A percentile compares a stretch with the other conserved stretches of the same genome.
phyloP scores from a whole-genome alignment of 768 basidiomycete genomes.

The Leccinum obscurum region DNA sequence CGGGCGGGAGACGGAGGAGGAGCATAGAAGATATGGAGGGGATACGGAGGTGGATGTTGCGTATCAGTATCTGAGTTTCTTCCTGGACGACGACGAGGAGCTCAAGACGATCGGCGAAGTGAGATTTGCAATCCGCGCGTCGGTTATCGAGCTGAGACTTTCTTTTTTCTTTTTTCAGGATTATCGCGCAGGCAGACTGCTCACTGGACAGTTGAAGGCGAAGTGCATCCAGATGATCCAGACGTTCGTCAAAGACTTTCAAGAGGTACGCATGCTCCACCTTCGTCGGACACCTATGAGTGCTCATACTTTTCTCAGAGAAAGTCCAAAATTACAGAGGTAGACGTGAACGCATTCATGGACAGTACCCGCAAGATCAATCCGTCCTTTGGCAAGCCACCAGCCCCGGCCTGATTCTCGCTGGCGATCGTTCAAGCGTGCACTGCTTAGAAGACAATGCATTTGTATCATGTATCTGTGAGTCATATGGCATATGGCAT shows the following conservation, averaged over 20 bases:
- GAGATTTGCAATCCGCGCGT: not conserved
- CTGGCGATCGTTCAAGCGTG: not conserved
- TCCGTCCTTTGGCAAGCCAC: conserved; percentile 45
- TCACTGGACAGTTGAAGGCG: conserved; percentile 91
- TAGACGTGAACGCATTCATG: conserved; percentile 75
- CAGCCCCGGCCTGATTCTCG: conserved; percentile 1
- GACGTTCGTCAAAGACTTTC: conserved; percentile 81
- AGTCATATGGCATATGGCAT: conserved; percentile 1
- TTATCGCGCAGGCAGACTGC: conserved; percentile 82
- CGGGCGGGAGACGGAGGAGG: conserved; percentile 93
- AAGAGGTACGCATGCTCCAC: conserved; percentile 53
- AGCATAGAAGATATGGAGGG: conserved; percentile 85
- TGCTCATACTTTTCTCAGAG: conserved; percentile 48
- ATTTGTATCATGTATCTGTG: conserved; percentile 2
- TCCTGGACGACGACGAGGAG: conserved; percentile 93
- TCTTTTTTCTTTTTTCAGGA: conserved; percentile 51
- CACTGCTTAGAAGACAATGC: conserved; percentile 2
- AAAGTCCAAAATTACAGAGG: conserved; percentile 78
- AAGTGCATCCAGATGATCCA: conserved; percentile 84
- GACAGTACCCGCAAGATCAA: conserved; percentile 76
- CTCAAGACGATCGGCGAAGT: conserved; percentile 76
- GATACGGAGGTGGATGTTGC: conserved; percentile 94
- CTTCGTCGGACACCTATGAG: not conserved
- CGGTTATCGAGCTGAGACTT: not conserved
- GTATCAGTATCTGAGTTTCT: conserved; percentile 94